Evolutionary conservation across 257 asterid species (phyloP), one percentile per base, ranked within the genome.

Genomic region (Haberlea rhodopensis): DNA sequence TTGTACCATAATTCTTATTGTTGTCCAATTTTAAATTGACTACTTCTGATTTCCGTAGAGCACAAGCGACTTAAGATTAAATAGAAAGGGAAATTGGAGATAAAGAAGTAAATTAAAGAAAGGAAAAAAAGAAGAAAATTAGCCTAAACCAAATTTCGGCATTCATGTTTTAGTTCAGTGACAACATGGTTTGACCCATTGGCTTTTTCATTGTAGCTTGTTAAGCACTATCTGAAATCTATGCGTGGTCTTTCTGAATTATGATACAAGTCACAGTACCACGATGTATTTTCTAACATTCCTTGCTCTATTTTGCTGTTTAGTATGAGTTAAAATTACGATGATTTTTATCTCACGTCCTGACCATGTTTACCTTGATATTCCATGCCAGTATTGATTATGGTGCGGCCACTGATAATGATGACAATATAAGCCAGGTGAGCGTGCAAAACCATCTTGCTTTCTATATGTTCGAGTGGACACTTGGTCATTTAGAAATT

Each of bases 361-460:
- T 70, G 65, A 22, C 62, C 4, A 8, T 62, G 61, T 55, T 57
- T 37, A 34, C 63, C 60, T 52, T 67, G 29, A 65, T 51, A n/a
- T 74, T 57, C 25, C 32, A 21, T 75, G 37, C 27, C 80, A 78
- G 81, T 81, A 59, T 55, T 54, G 60, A 63, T 1, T 24, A 49
- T 53, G 28, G 48, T 53, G 68, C 67, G 52, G 57, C 68, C 63
- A 77, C 79, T 27, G 82, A 52, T 26, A 32, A 21, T 20, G 80
- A 80, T 40, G 85, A 70, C 67, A 80, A 72, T 55, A 57, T 67
- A 53, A 72, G 62, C 55, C 88, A 78, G 88, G 88, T 80, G 75
- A 80, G 37, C 63, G 61, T 59, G 29, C 48, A 56, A 43, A 43
- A 43, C 24, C 28, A 56, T 46, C 31, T 60, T 66, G 40, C 57